Evolutionary conservation across 2,329 filamentous ascomycete genomes (phyloP).

Genomic region (Fusarium kyushuense): DNA sequence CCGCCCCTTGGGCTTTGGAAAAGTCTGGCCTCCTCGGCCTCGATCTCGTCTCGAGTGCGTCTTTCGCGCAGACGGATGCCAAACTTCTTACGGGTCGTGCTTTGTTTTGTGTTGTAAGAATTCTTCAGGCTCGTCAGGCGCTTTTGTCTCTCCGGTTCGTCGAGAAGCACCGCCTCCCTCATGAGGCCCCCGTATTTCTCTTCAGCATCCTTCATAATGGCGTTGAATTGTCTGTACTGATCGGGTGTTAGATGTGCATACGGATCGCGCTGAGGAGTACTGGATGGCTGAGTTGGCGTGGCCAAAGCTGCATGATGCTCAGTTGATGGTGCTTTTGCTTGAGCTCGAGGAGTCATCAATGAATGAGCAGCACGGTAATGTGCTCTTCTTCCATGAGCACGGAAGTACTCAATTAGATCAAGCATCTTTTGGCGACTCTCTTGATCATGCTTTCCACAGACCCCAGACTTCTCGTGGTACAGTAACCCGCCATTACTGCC

Average conservation of each 20-base stretch:
- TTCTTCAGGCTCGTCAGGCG: slow-evolving; percentile 61
- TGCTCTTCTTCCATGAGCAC: background rate
- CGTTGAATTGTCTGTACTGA: slow-evolving; percentile 43
- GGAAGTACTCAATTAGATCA: slow-evolving; percentile 19
- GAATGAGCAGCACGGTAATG: background rate
- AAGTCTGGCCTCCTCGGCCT: slow-evolving; percentile 57
- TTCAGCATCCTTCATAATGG: slow-evolving; percentile 49
- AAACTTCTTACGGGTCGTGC: slow-evolving; percentile 67
- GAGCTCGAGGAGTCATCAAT: background rate
- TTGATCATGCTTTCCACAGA: slow-evolving; percentile 59
- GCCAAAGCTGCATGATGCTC: slow-evolving; percentile 13
- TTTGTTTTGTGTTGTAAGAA: slow-evolving; percentile 67
- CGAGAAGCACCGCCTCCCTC: slow-evolving; percentile 55
- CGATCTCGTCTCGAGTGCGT: slow-evolving; percentile 61
- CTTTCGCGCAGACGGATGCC: slow-evolving; percentile 66
- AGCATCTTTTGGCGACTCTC: slow-evolving; percentile 31
- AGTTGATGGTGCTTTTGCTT: background rate
- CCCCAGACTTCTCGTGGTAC: slow-evolving; percentile 60
- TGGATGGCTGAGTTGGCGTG: background rate
- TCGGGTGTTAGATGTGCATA: slow-evolving; percentile 59
- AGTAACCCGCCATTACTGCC: slow-evolving; percentile 55
- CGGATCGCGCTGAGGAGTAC: slow-evolving; percentile 51
- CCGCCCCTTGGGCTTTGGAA: slow-evolving; percentile 35
- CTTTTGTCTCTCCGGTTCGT: slow-evolving; percentile 51
- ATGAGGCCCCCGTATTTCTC: slow-evolving; percentile 57